A percentile compares a stretch with the other conserved stretches of the same genome.
These are phyloP conservation scores for Acacia acuminata DNA, from an alignment of 306 rosid species.

Conservation along the genomic window DNA sequence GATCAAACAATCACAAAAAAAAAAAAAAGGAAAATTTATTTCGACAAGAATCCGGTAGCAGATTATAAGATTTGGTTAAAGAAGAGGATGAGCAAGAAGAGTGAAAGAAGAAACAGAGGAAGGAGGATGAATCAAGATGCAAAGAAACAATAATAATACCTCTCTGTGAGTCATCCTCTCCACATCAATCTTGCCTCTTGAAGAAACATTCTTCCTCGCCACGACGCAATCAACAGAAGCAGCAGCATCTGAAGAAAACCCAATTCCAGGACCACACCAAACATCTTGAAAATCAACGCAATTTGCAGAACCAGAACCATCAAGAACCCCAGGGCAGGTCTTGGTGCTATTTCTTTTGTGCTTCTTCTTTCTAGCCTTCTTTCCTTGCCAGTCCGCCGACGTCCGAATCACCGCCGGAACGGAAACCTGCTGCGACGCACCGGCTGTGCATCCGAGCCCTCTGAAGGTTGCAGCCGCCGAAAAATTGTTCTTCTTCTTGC, in stretches of 20 bases:
- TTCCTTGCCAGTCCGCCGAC: conserved; percentile 83
- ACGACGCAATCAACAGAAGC: conserved; percentile 82
- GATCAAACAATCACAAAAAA: neutral
- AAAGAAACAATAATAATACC: conserved; percentile 38
- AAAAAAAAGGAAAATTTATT: neutral
- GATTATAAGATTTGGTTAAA: neutral
- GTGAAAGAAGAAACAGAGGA: neutral
- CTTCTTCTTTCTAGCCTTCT: conserved; percentile 63
- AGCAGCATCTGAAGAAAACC: conserved; percentile 67
- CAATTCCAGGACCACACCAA: conserved; percentile 98
- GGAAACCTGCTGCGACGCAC: conserved; percentile 80
- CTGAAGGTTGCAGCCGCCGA: conserved; percentile 64
- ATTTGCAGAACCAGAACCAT: conserved; percentile 38
- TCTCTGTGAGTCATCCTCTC: conserved; percentile 65
- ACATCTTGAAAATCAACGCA: conserved; percentile 82
- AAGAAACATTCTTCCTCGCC: conserved; percentile 63
- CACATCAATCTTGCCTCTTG: conserved; percentile 77
- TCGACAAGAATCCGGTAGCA: neutral
- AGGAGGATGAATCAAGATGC: neutral
- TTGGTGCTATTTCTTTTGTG: conserved; percentile 37
- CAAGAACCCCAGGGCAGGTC: conserved; percentile 44
- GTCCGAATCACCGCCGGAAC: conserved; percentile 79
- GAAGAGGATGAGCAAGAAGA: neutral
- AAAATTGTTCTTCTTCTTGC: conserved; percentile 58
- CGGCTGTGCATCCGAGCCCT: conserved; percentile 84